These are phyloP conservation scores for Apiotrichum porosum DNA, from an alignment of 1,284 basidiomycete genomes.

Conservation along the genomic window DNA sequence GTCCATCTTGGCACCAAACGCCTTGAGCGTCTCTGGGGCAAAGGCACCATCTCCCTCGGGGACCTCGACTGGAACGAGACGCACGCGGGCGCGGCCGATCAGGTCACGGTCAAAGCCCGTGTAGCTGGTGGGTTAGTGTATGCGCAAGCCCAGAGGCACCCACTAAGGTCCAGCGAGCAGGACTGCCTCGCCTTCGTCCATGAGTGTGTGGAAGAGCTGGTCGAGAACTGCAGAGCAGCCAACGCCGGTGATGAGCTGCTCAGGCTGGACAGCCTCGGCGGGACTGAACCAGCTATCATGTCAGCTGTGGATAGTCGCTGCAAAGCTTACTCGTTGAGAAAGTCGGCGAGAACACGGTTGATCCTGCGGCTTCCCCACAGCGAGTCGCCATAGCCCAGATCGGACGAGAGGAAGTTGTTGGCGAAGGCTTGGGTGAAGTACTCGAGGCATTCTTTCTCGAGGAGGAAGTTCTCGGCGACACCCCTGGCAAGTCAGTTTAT, in stretches of 20 bases:
- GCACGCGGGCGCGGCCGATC: constrained; percentile 33
- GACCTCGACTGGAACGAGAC: constrained; percentile 39
- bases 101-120: constrained; percentile 46
- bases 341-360: constrained; percentile 33
- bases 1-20: constrained; percentile 30
- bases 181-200: constrained; percentile 48
- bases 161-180: constrained; percentile 45
- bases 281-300: constrained; percentile 30
- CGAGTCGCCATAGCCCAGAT: constrained; percentile 43
- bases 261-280: constrained; percentile 29
- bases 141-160: constrained; percentile 2
- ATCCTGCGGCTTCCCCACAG: constrained; percentile 45
- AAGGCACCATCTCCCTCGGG: constrained; percentile 32
- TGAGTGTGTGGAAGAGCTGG: constrained; percentile 47
- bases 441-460: constrained; percentile 42
- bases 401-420: constrained; percentile 29
- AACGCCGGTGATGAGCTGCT: constrained; percentile 42
- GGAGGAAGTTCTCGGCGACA: constrained; percentile 50
- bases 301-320: too few species aligned
- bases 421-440: constrained; percentile 40
- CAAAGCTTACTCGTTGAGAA: constrained; percentile 43
- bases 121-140: constrained; percentile 27
- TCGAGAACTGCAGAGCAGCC: constrained; percentile 45
- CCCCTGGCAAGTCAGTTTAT: constrained; percentile 28
- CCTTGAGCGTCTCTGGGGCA: constrained; percentile 22